These are phyloP conservation scores for Fusarium verticillioides DNA, from an alignment of 2,329 filamentous ascomycete species.

Conservation along the genomic window DNA sequence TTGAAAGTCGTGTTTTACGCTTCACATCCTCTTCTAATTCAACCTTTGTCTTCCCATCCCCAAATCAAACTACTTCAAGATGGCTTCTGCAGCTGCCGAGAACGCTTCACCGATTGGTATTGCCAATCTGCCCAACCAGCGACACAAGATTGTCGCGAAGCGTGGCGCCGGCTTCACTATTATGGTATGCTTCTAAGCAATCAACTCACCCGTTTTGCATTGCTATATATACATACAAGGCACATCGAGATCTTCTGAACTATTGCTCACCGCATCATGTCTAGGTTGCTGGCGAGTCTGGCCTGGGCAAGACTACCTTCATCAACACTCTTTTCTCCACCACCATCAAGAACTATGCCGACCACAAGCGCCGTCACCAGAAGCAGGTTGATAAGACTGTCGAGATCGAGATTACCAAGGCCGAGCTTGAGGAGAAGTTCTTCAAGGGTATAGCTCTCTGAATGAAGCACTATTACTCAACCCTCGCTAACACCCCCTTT, in stretches of 20 bases:
- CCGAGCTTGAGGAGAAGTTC: slow-evolving; percentile 99
- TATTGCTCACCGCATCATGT: slow-evolving; percentile 26
- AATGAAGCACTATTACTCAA: slow-evolving; percentile 4
- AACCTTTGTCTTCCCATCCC: slow-evolving; percentile 16
- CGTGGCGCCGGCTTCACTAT: slow-evolving; percentile 99
- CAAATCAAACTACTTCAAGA: slow-evolving; percentile 47
- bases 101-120: slow-evolving; percentile 77
- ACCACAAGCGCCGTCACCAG: slow-evolving; percentile 98
- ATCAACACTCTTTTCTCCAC: slow-evolving; percentile 99
- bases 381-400: slow-evolving; percentile 99
- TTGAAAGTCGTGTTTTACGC: slow-evolving; percentile 31
- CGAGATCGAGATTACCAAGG: slow-evolving; percentile 99
- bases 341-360: slow-evolving; percentile 99
- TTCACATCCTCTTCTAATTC: slow-evolving; percentile 5
- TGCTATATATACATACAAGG: background rate
- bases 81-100: slow-evolving; percentile 68
- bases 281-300: slow-evolving; percentile 97
- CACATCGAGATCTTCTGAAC: background rate
- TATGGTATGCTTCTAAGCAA: slow-evolving; percentile 74
- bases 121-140: slow-evolving; percentile 79
- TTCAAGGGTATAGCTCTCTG: slow-evolving; percentile 88
- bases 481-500: slow-evolving; percentile 34
- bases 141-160: slow-evolving; percentile 79
- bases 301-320: slow-evolving; percentile 98
- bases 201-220: background rate